A percentile compares a stretch with the other conserved stretches of the same genome.
These are phyloP conservation scores for Sarocladium brachiariae DNA, from an alignment of 2,329 filamentous ascomycete genomes.

Conservation along the genomic window DNA sequence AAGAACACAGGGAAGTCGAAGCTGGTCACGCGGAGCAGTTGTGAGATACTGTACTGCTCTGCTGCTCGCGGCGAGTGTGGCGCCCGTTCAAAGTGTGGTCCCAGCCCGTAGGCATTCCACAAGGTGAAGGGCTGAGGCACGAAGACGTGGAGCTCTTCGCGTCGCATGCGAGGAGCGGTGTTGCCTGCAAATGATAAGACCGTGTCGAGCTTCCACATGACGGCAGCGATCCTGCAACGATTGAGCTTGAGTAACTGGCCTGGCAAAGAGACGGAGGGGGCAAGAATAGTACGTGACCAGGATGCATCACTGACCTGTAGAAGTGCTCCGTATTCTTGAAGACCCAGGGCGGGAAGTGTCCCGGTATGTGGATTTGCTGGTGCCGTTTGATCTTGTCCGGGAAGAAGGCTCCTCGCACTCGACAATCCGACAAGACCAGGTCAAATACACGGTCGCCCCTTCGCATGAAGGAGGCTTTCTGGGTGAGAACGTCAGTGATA, in stretches of 20 bases:
- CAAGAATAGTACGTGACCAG: no score
- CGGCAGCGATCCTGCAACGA: slow-evolving; percentile 23
- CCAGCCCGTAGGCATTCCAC: slow-evolving; percentile 31
- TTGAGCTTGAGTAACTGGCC: no score
- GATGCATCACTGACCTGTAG: slow-evolving; percentile 26
- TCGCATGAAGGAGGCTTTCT: slow-evolving; percentile 26
- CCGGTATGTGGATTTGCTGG: slow-evolving; percentile 26
- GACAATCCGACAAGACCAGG: slow-evolving; percentile 26
- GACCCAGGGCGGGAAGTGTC: slow-evolving; percentile 30
- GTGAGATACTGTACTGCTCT: slow-evolving; percentile 22
- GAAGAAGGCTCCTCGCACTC: slow-evolving; percentile 30
- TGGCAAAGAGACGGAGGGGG: no score
- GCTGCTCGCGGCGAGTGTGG: slow-evolving; percentile 25
- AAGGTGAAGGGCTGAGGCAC: slow-evolving; percentile 26
- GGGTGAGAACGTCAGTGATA: no score
- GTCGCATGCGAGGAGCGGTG: slow-evolving; percentile 24
- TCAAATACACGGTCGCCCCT: slow-evolving; percentile 26
- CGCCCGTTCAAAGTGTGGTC: slow-evolving; percentile 28
- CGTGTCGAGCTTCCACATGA: slow-evolving; percentile 31
- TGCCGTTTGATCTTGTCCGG: slow-evolving; percentile 27
- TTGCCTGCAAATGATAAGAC: slow-evolving; percentile 27
- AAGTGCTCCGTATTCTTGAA: slow-evolving; percentile 25
- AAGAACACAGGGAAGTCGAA: slow-evolving; percentile 19
- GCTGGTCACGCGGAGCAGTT: slow-evolving; percentile 21
- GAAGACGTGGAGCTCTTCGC: slow-evolving; percentile 30